Percentiles rank a stretch among this genome's conserved stretches.
Evolutionary conservation across 2,329 filamentous ascomycete genomes (phyloP).

Genomic region (Tolypocladium endophyticum): DNA sequence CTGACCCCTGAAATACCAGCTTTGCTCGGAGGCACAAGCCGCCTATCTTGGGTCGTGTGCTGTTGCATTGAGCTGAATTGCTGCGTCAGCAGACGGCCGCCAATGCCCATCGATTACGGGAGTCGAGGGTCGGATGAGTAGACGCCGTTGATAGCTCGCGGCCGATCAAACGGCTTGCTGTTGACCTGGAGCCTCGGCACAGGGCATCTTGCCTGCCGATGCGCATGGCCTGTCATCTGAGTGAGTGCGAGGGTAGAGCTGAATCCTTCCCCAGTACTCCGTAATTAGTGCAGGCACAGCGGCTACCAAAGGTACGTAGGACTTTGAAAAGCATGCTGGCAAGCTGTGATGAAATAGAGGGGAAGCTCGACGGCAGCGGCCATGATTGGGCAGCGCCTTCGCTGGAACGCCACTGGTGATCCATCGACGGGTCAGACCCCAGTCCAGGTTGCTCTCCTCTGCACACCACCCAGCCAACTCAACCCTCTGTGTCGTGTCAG

Average conservation of each 20-base stretch:
- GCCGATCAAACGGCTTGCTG: not conserved
- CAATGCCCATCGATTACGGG: too few relatives aligned
- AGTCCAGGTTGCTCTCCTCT: slow-evolving; percentile 6
- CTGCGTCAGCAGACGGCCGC: too few relatives aligned
- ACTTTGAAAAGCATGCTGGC: not conserved
- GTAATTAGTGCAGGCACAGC: too few relatives aligned
- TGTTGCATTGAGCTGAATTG: not conserved
- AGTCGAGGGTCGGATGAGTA: not conserved
- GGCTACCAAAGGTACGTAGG: not conserved
- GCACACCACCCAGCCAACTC: not conserved
- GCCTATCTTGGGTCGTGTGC: too few relatives aligned
- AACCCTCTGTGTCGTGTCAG: not conserved
- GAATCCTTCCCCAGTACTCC: too few relatives aligned
- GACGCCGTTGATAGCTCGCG: not conserved
- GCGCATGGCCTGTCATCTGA: not conserved
- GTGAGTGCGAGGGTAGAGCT: not conserved
- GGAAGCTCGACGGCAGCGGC: not conserved
- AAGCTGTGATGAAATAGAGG: slow-evolving; percentile 1
- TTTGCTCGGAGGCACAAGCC: too few relatives aligned
- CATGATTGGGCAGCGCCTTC: slow-evolving; percentile 3
- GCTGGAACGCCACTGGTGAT: not conserved
- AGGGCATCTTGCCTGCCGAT: too few relatives aligned
- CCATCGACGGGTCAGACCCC: not conserved
- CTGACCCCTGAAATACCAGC: not conserved
- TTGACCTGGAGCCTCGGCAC: not conserved